Base-by-base conservation (phyloP, 2,329 filamentous ascomycete species). In the Dichotomopilus funicola region DNA sequence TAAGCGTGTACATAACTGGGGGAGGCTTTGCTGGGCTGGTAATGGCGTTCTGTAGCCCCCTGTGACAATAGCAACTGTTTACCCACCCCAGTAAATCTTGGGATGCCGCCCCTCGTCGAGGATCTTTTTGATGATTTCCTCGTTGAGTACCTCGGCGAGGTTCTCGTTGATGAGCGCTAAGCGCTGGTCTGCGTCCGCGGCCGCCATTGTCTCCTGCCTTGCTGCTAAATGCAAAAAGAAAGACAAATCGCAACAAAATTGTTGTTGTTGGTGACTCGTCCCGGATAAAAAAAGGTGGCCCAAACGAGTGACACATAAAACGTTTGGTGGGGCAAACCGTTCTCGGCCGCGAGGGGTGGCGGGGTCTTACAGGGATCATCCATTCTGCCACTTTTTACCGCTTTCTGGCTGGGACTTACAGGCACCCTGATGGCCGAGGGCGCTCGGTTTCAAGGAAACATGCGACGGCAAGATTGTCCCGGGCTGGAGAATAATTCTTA, bases 81-180 rank as follows among this genome's bases (percentile, higher is more conserved):
- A 61, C 70, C 59, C 68, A 82, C 83, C 88, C 89, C 89, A 95
- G 82, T 95, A 95, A 70, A 95, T 83, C 69, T 85, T 87, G 51
- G 89, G 79, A 53, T 84, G 81, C 47, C 86, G 80, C 53, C 89
- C 85, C 69, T 88, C 79, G 57, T 83, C 83, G 61, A 87, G 72
- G 60, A 92, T 79, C 46, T 83, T 78, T 69, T 91, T 82, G 67
- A 94, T 87, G 60, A 95, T 89, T 67, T 95, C 89, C 31, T 84
- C 84, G 68, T 94, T 91, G 58, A 96, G 80, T 49, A 89, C 77
- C 76, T 96, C 91, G 59, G 86, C 83, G 57, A 95, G 78, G 71
- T 94, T 94, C 69, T 86, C 83, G 59, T 79, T 82, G 74, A 95
- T 95, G 66, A 95, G 79, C 54, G 78, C 78, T 64, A 92, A 47